Evolutionary conservation across 768 basidiomycete genomes (phyloP), one percentile per base, ranked within the genome.

Genomic region (Calvatia gigantea): DNA sequence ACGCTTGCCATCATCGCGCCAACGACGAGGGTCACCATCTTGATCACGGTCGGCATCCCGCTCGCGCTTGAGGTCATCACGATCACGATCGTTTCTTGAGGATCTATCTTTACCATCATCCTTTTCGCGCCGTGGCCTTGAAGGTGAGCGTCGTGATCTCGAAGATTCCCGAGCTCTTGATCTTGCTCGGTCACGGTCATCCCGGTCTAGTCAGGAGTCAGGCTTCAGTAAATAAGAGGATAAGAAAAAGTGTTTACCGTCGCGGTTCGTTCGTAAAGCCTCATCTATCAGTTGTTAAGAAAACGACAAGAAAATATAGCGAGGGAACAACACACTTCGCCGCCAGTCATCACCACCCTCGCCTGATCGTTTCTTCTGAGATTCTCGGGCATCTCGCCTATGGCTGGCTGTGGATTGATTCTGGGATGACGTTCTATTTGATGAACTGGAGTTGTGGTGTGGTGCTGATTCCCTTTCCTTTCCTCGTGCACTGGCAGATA

Each of bases 321-420:
- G 7, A 44, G 66, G 49, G 56, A 61, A 48, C 49, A 28, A 69
- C 78, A 60, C 62, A 90, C 91, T 87, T 82, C 88, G 80, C 66
- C 91, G 80, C 91, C 91, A 94, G 64, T 94, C 91, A 62, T 92
- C 89, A 62, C 82, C 85, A 23, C 75, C 76, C 67, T 92, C 91
- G 33, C 85, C 87, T 41, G 77, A 75, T 69, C 86, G 87, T 73
- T 84, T 86, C 73, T 82, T 87, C 42, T 72, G 64, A 52, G 73
- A 59, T 27, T 91, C 89, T 63, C 85, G 76, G 25, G 74, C 72
- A 56, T 90, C 87, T 45, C 82, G 72, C 53, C 88, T 80, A 47
- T 80, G 62, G 28, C 72, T 65, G 51, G 74, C 63, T 4, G 74
- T 62, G 21, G 66, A 49, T 50, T 74, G 69, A 17, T 66, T 44